Base-by-base conservation (phyloP, 1,139 yeast species). In the Yamadazyma spencermartinsiae region DNA sequence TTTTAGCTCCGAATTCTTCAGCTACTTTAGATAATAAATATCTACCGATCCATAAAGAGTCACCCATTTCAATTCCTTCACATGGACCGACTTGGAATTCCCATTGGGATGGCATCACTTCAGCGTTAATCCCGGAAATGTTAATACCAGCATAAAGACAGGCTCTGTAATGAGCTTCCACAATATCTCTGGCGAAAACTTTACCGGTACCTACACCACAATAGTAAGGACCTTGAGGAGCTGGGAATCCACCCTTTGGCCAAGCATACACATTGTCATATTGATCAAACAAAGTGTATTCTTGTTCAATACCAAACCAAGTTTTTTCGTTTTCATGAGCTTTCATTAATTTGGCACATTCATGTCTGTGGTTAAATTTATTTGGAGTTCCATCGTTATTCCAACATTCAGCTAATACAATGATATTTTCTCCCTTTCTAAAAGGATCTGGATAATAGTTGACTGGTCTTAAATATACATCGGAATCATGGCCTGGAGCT, bases 21-120 rank as follows among this genome's bases (percentile, higher is more conserved):
- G 98, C 97, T 44, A 89, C 95, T 72, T 97, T 85, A 70, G 81
- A 82, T 62, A 92, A 76, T 57, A 92, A 76, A 69, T 87, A 92
- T 72, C 98, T 84, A 48, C 97, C 94, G 59, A 90, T 79, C 92
- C 98, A 90, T 65, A 92, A 80, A 68, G 92, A 83, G 68, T 92
- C 98, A 66, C 97, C 98, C 97, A 92, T 90, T 55, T 72, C 67
- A 65, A 92, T 90, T 61, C 98, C 98, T 50, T 70, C 79, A 72
- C 97, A 88, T 50, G 98, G 98, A 61, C 98, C 98, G 55, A 92
- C 98, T 77, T 92, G 98, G 86, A 86, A 92, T 76, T 92, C 98
- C 98, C 98, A 92, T 79, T 92, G 98, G 44, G 98, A 88, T 43
- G 98, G 98, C 98, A 92, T 92, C 51, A 92, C 98, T 77, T 92